These are phyloP conservation scores for Colletotrichum liriopes DNA, from an alignment of 2,329 filamentous ascomycete species.

Conservation along the genomic window DNA sequence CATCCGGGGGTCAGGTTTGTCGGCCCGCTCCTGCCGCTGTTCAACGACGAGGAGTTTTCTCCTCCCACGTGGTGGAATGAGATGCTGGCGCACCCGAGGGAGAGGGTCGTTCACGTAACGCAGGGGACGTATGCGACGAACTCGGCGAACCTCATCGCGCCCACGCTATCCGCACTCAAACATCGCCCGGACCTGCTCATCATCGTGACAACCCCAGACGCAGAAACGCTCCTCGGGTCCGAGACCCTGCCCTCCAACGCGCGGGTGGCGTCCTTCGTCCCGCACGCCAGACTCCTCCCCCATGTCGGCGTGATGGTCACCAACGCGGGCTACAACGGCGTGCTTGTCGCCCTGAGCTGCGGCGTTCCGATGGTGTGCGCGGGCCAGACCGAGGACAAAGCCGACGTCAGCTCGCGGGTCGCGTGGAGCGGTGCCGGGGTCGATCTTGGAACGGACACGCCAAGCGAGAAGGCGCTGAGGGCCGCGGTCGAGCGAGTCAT, in stretches of 20 bases:
- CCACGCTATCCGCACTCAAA: conserved; percentile 41
- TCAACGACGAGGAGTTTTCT: conserved; percentile 13
- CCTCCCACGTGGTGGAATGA: conserved; percentile 45
- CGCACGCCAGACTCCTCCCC: conserved; percentile 43
- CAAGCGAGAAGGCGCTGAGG: conserved; percentile 25
- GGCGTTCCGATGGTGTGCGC: conserved; percentile 46
- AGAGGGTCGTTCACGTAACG: conserved; percentile 44
- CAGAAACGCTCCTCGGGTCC: neutral
- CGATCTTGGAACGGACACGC: conserved; percentile 42
- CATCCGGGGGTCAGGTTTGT: conserved; percentile 42
- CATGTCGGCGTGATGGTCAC: conserved; percentile 50
- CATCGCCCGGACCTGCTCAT: conserved; percentile 5
- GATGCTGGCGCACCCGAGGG: conserved; percentile 43
- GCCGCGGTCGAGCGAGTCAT: conserved; percentile 20
- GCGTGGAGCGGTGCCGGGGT: conserved; percentile 46
- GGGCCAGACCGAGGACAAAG: conserved; percentile 45
- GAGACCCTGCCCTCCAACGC: neutral
- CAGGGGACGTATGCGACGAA: conserved; percentile 44
- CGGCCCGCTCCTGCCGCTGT: conserved; percentile 1
- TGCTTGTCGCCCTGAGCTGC: conserved; percentile 42
- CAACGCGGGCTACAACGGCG: conserved; percentile 46
- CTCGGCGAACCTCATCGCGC: conserved; percentile 38
- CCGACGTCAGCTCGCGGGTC: conserved; percentile 49
- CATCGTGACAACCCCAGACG: conserved; percentile 26
- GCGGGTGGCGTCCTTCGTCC: conserved; percentile 38